Conservation (phyloP, 768 basidiomycete species). For the Gloeostereum incarnatum region DNA sequence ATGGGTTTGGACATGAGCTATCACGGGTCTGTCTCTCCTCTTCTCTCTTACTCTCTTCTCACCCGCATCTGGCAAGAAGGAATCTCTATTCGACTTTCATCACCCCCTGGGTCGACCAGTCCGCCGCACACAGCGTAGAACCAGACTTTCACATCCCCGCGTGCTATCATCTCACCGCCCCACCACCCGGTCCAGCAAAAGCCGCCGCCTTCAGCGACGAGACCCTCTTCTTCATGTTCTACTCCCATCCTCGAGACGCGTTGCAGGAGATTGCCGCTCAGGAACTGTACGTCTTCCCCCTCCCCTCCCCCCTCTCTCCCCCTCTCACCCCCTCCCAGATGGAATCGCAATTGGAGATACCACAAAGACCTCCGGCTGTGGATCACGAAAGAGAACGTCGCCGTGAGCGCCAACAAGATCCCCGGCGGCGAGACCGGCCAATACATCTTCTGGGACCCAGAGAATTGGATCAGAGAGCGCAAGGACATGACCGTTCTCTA, state of each 20-base stretch:
- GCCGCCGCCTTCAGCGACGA: constrained; percentile 87
- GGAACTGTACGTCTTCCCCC: constrained; percentile 74
- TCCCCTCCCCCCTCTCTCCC: constrained; percentile 1
- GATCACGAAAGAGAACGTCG: constrained; percentile 85
- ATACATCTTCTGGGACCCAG: constrained; percentile 87
- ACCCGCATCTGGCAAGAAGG: constrained; percentile 23
- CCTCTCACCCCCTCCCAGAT: constrained; percentile 35
- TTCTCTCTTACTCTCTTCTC: not conserved
- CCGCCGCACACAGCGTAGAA: constrained; percentile 77
- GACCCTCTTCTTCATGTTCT: constrained; percentile 98
- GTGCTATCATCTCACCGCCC: constrained; percentile 84
- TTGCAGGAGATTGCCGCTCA: constrained; percentile 92
- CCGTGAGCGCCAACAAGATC: constrained; percentile 66
- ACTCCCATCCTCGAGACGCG: constrained; percentile 84
- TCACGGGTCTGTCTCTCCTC: constrained; percentile 51
- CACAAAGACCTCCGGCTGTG: constrained; percentile 83
- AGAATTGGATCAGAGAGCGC: constrained; percentile 68
- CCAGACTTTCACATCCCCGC: constrained; percentile 86
- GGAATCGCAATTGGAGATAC: constrained; percentile 92
- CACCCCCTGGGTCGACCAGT: constrained; percentile 93
- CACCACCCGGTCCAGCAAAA: constrained; percentile 74
- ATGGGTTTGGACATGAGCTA: constrained; percentile 87
- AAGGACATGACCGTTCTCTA: constrained; percentile 74
- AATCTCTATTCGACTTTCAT: constrained; percentile 89
- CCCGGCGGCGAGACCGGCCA: constrained; percentile 78